Percentiles rank a stretch among this genome's conserved stretches.
Evolutionary conservation across 2,329 filamentous ascomycete genomes (phyloP).

Genomic region (Stylonectria norvegica): DNA sequence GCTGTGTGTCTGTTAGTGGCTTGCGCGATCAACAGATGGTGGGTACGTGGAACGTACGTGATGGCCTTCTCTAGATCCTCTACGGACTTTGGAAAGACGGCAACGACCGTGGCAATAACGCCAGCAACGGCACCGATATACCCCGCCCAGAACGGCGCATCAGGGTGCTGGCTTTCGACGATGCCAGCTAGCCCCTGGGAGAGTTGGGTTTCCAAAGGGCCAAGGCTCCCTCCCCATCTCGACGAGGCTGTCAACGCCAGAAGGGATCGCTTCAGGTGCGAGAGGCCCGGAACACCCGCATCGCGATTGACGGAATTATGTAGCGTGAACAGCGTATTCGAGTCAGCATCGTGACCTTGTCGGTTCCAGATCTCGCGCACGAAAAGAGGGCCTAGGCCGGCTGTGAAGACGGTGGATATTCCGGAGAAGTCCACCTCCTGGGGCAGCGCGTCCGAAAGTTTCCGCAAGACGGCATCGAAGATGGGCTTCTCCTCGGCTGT

Average conservation of each 20-base stretch:
- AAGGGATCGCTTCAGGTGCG: slow-evolving; percentile 67
- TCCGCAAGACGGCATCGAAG: slow-evolving; percentile 36
- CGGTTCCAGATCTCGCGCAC: slow-evolving; percentile 50
- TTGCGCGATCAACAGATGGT: background rate
- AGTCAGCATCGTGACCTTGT: slow-evolving; percentile 45
- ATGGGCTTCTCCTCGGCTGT: slow-evolving; percentile 25
- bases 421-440: slow-evolving; percentile 31
- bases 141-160: slow-evolving; percentile 50
- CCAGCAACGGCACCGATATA: slow-evolving; percentile 50
- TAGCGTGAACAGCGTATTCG: slow-evolving; percentile 66
- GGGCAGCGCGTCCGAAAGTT: slow-evolving; percentile 44
- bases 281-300: slow-evolving; percentile 67
- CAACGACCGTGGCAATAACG: slow-evolving; percentile 41
- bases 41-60: slow-evolving; percentile 33
- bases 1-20: slow-evolving; percentile 27
- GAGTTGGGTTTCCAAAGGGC: slow-evolving; percentile 45
- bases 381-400: slow-evolving; percentile 45
- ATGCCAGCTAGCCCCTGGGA: slow-evolving; percentile 42
- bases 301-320: slow-evolving; percentile 67
- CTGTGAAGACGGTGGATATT: slow-evolving; percentile 41
- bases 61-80: slow-evolving; percentile 35
- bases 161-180: slow-evolving; percentile 34
- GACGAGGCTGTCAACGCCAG: slow-evolving; percentile 70
- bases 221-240: slow-evolving; percentile 66
- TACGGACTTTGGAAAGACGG: slow-evolving; percentile 38